phyloP scores from a whole-genome alignment of 805 yeast species.

The Metahyphopichia silvanorum region DNA sequence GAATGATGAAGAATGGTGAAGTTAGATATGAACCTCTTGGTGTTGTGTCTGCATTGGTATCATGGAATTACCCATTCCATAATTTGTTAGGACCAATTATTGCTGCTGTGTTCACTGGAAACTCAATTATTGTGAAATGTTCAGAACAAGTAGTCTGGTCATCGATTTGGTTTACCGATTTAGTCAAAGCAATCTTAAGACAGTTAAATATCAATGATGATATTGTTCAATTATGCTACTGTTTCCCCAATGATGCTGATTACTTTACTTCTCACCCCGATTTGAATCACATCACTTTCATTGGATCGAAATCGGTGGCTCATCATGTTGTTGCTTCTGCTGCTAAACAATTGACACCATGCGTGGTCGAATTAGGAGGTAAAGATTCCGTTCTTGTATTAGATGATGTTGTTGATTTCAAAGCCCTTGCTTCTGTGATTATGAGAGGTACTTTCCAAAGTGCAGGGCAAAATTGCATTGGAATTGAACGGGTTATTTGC shows the following conservation, averaged over 20 bases:
- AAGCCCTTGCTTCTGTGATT: constrained; percentile 64
- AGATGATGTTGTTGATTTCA: constrained; percentile 65
- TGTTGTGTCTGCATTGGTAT: constrained; percentile 82
- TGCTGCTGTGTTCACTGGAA: constrained; percentile 87
- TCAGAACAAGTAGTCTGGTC: constrained; percentile 97
- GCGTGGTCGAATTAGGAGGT: constrained; percentile 95
- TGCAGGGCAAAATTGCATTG: constrained; percentile 97
- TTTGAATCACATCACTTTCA: constrained; percentile 85
- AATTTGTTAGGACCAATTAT: constrained; percentile 90
- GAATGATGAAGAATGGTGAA: constrained; percentile 83
- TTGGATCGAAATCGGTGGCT: constrained; percentile 95
- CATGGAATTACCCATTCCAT: constrained; percentile 98
- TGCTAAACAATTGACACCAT: constrained; percentile 83
- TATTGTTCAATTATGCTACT: constrained; percentile 81
- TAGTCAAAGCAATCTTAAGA: constrained; percentile 69
- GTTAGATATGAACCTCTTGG: constrained; percentile 92
- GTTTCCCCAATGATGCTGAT: constrained; percentile 89
- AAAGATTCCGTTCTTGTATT: constrained; percentile 88
- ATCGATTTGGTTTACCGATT: constrained; percentile 68
- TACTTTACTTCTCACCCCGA: constrained; percentile 81
- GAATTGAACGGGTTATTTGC: constrained; percentile 91
- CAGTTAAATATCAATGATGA: constrained; percentile 76
- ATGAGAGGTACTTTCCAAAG: constrained; percentile 97
- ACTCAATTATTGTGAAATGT: constrained; percentile 87
- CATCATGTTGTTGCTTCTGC: constrained; percentile 84